These are phyloP conservation scores for Pseudogymnoascus sp. DNA, from an alignment of 2,329 filamentous ascomycete species.

Conservation along the genomic window DNA sequence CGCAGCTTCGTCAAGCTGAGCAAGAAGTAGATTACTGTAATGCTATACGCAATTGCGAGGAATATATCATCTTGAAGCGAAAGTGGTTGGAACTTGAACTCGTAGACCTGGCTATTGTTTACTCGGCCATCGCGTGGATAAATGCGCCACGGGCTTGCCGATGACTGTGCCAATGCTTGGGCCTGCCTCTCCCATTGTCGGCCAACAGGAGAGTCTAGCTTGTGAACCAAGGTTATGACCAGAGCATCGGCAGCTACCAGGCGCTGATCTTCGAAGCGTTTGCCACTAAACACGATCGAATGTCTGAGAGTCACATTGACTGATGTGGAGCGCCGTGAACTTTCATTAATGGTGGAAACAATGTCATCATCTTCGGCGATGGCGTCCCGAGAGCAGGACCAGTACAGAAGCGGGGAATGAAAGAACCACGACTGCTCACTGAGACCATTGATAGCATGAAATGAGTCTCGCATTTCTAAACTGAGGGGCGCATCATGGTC, in stretches of 20 bases:
- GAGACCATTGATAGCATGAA: slow-evolving; percentile 53
- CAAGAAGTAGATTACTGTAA: slow-evolving; percentile 59
- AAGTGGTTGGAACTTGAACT: slow-evolving; percentile 72
- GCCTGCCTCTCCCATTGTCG: slow-evolving; percentile 58
- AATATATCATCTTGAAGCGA: slow-evolving; percentile 58
- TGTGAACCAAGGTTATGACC: slow-evolving; percentile 69
- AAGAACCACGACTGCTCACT: slow-evolving; percentile 66
- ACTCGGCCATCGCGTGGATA: slow-evolving; percentile 54
- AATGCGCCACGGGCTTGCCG: slow-evolving; percentile 51
- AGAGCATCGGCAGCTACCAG: slow-evolving; percentile 69
- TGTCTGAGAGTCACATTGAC: slow-evolving; percentile 70
- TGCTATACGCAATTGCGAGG: slow-evolving; percentile 57
- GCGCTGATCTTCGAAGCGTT: slow-evolving; percentile 60
- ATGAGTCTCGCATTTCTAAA: slow-evolving; percentile 40
- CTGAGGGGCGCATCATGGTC: slow-evolving; percentile 23
- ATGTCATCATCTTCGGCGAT: slow-evolving; percentile 58
- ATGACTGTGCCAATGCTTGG: slow-evolving; percentile 38
- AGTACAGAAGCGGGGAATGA: slow-evolving; percentile 77
- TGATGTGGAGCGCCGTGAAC: slow-evolving; percentile 53
- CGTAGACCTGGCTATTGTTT: slow-evolving; percentile 56
- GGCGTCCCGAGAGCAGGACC: slow-evolving; percentile 57
- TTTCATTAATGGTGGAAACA: slow-evolving; percentile 61
- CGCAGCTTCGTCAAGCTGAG: slow-evolving; percentile 60
- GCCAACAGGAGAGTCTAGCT: slow-evolving; percentile 56
- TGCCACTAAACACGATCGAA: slow-evolving; percentile 77